These are phyloP conservation scores for Colletotrichum sp. DNA, from an alignment of 2,329 filamentous ascomycete species.

Conservation along the genomic window DNA sequence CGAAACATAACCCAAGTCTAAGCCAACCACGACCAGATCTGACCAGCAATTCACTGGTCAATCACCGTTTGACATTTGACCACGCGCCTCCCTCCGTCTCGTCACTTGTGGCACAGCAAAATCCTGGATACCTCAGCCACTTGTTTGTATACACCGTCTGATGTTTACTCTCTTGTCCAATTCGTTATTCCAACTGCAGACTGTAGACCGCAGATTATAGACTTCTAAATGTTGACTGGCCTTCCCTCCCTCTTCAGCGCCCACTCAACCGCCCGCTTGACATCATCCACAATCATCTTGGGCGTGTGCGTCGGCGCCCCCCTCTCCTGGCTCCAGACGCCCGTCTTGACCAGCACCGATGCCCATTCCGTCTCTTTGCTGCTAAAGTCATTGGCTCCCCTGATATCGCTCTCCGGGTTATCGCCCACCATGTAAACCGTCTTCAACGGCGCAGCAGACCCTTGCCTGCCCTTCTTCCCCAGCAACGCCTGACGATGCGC, in stretches of 20 bases:
- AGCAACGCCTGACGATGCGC: slow-evolving; percentile 60
- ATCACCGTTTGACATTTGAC: background rate
- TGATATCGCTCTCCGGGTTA: slow-evolving; percentile 88
- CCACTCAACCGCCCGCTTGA: slow-evolving; percentile 79
- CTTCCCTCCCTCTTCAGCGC: slow-evolving; percentile 64
- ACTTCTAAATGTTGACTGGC: background rate
- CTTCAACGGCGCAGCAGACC: slow-evolving; percentile 53
- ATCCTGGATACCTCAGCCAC: background rate
- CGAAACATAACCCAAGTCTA: background rate
- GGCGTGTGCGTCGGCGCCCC: slow-evolving; percentile 64
- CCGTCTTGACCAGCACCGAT: slow-evolving; percentile 79
- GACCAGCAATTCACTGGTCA: background rate
- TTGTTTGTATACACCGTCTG: background rate
- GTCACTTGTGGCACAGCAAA: background rate
- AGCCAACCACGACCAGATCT: background rate
- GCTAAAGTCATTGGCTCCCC: slow-evolving; percentile 79
- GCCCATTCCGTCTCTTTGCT: slow-evolving; percentile 77
- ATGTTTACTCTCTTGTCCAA: background rate
- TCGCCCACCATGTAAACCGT: slow-evolving; percentile 95
- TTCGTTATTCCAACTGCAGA: background rate
- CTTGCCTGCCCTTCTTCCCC: slow-evolving; percentile 9
- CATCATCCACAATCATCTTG: slow-evolving; percentile 72
- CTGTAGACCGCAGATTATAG: background rate
- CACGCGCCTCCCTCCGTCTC: background rate
- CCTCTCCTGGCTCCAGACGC: slow-evolving; percentile 66